Percentiles rank a stretch among this genome's conserved stretches.
Evolutionary conservation across 371 early-diverging fungal species (phyloP).

Genomic region (Lichtheimia ornata): DNA sequence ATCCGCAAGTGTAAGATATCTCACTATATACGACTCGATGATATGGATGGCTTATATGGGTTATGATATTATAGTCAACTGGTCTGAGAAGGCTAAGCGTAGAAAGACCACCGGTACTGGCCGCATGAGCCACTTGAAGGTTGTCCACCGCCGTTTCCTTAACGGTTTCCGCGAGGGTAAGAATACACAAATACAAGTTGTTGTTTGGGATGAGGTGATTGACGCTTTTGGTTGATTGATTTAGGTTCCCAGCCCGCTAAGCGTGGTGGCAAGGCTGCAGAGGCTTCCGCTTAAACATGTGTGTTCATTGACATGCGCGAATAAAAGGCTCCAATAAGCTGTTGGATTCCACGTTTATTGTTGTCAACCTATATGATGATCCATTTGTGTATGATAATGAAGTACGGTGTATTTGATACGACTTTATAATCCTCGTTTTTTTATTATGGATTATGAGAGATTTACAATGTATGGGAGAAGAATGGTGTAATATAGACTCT

Average conservation of each 20-base stretch:
- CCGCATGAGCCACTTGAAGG: conserved; percentile 94
- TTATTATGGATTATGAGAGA: too few relatives aligned
- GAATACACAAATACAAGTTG: not conserved
- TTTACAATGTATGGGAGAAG: too few relatives aligned
- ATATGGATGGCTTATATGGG: not conserved
- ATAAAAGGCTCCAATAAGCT: too few relatives aligned
- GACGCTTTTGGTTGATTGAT: not conserved
- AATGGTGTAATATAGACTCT: too few relatives aligned
- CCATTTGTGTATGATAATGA: too few relatives aligned
- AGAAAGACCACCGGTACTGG: conserved; percentile 98
- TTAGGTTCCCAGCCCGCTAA: conserved; percentile 25
- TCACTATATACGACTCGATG: not conserved
- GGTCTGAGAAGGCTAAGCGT: conserved; percentile 93
- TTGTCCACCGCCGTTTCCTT: conserved; percentile 86
- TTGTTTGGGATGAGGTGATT: not conserved
- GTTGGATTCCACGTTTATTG: too few relatives aligned
- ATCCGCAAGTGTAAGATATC: conserved; percentile 82
- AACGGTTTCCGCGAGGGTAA: conserved; percentile 92
- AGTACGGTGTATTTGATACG: too few relatives aligned
- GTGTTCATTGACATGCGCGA: not conserved
- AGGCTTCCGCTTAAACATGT: conserved; percentile 26
- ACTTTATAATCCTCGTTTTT: too few relatives aligned
- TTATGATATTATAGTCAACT: conserved; percentile 66
- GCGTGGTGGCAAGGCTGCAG: conserved; percentile 18
- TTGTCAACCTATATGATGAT: too few relatives aligned